A percentile compares a stretch with the other conserved stretches of the same genome.
Evolutionary conservation across 768 basidiomycete genomes (phyloP).

Genomic region (Postia placenta): DNA sequence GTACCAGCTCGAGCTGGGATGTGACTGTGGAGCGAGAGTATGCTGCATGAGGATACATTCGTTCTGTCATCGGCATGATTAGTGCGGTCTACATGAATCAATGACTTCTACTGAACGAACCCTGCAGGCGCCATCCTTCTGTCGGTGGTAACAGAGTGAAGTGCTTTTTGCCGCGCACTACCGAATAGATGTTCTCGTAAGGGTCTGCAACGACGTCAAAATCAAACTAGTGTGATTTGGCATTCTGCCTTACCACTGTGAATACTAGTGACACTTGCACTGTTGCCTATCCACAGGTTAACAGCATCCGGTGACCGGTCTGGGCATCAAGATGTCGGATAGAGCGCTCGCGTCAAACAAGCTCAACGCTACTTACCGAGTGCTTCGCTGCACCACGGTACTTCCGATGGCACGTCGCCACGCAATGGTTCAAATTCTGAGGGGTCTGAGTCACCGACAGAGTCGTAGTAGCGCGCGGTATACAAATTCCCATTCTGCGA

Average conservation of each 20-base stretch:
- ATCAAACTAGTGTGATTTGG: neutral
- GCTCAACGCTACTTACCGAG: conserved; percentile 48
- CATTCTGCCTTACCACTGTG: conserved; percentile 63
- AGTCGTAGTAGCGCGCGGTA: conserved; percentile 36
- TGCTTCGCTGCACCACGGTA: conserved; percentile 73
- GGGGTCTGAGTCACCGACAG: conserved; percentile 20
- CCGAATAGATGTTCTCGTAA: conserved; percentile 91
- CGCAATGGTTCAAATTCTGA: conserved; percentile 64
- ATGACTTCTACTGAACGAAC: conserved; percentile 38
- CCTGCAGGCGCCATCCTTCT: conserved; percentile 80
- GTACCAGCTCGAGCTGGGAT: conserved; percentile 22
- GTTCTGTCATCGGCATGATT: conserved; percentile 30
- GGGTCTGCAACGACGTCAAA: conserved; percentile 45
- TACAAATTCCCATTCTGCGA: conserved; percentile 91
- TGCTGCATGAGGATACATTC: conserved; percentile 48
- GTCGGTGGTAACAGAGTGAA: conserved; percentile 86
- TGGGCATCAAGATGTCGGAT: conserved; percentile 18
- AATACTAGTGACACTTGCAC: conserved; percentile 71
- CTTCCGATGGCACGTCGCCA: conserved; percentile 59
- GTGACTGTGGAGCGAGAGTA: conserved; percentile 38
- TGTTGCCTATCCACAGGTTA: conserved; percentile 88
- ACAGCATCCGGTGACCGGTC: conserved; percentile 77
- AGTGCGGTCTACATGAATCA: conserved; percentile 7
- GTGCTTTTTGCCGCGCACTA: conserved; percentile 77
- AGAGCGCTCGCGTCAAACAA: conserved; percentile 1